phyloP scores from a whole-genome alignment of 805 yeast genomes.

The Candida oleophila region DNA sequence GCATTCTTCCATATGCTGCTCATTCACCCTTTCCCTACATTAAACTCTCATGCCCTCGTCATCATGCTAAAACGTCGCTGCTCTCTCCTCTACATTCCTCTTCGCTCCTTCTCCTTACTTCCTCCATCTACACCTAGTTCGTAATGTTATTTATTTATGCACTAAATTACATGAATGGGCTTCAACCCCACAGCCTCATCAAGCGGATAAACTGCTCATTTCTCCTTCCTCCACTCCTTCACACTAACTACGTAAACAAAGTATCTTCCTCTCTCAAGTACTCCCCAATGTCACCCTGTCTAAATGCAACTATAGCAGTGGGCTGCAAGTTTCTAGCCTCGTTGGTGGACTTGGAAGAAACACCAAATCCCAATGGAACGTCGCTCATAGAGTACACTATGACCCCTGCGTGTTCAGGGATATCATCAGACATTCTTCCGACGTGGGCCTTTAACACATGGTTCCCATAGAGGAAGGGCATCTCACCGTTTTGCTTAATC shows the following conservation, averaged over 20 bases:
- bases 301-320: constrained; percentile 89
- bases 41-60: neutral
- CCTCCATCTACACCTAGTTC: neutral
- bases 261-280: constrained; percentile 98
- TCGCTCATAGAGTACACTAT: constrained; percentile 89
- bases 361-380: constrained; percentile 93
- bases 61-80: neutral
- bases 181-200: too few relatives aligned
- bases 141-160: neutral
- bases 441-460: constrained; percentile 95
- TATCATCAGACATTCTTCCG: constrained; percentile 95
- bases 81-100: neutral
- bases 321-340: constrained; percentile 90
- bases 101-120: neutral
- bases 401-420: constrained; percentile 97
- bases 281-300: constrained; percentile 98
- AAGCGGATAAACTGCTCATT: too few relatives aligned
- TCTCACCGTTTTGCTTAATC: constrained; percentile 97
- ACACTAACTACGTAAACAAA: too few relatives aligned
- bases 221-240: too few relatives aligned
- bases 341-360: constrained; percentile 84
- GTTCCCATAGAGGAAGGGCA: constrained; percentile 97
- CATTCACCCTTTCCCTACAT: neutral
- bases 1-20: too few relatives aligned
- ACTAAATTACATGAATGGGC: constrained; percentile 1